Conservation (phyloP, 2,329 filamentous ascomycete genomes). For the Beauveria asiatica region DNA sequence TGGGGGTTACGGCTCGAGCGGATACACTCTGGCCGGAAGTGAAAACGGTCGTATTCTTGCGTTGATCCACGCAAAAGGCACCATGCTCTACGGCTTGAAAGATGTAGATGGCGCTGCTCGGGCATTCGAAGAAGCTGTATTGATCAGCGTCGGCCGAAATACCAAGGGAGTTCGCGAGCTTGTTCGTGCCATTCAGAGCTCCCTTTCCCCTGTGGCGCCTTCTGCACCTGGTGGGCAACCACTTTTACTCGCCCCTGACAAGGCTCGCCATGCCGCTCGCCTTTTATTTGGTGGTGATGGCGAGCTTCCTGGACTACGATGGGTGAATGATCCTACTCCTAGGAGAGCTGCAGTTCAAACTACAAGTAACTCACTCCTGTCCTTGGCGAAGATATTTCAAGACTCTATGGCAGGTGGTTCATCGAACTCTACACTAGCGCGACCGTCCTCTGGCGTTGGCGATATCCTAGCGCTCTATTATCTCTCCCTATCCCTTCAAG, state of each 20-base stretch:
- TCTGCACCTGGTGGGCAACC: constrained; percentile 31
- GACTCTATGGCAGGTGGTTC: constrained; percentile 79
- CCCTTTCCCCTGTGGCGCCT: constrained; percentile 43
- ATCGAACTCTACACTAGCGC: constrained; percentile 43
- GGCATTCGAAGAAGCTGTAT: constrained; percentile 89
- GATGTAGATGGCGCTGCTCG: constrained; percentile 72
- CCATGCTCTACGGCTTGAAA: constrained; percentile 87
- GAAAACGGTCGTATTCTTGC: constrained; percentile 91
- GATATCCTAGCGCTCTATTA: constrained; percentile 96
- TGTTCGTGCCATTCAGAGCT: constrained; percentile 67
- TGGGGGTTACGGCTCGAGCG: constrained; percentile 52
- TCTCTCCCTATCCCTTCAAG: constrained; percentile 84
- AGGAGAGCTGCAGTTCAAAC: constrained; percentile 79
- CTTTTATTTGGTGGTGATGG: constrained; percentile 72
- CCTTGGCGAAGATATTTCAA: constrained; percentile 94
- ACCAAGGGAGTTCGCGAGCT: constrained; percentile 66
- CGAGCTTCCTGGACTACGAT: constrained; percentile 69
- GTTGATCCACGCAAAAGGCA: constrained; percentile 96
- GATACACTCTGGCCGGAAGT: constrained; percentile 72
- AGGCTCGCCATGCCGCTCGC: constrained; percentile 71
- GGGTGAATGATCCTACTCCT: constrained; percentile 61
- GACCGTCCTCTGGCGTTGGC: constrained; percentile 66
- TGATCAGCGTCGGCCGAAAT: constrained; percentile 72
- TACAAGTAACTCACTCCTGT: constrained; percentile 90
- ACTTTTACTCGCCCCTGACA: constrained; percentile 73